Conservation (phyloP, 2,329 filamentous ascomycete genomes). For the Cordyceps cateniannulata region DNA sequence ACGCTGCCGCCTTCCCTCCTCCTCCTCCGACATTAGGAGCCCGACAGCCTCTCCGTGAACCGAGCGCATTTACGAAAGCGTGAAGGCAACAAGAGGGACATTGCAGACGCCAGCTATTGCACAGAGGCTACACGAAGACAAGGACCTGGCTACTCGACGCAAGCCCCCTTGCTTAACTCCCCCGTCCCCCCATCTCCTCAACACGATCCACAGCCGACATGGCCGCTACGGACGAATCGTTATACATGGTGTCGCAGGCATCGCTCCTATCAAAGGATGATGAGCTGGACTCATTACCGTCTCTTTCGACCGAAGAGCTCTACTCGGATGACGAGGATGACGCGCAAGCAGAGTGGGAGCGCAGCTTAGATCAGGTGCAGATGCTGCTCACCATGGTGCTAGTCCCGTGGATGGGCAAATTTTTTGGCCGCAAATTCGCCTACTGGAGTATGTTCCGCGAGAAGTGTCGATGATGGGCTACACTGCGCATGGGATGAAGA, state of each 20-base stretch:
- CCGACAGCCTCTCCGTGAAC: background rate
- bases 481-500: background rate
- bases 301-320: conserved; percentile 50
- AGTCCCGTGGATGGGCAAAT: conserved; percentile 91
- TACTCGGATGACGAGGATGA: conserved; percentile 63
- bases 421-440: conserved; percentile 87
- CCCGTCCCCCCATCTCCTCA: background rate
- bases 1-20: background rate
- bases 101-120: background rate
- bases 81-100: background rate
- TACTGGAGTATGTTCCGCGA: conserved; percentile 74
- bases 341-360: conserved; percentile 91
- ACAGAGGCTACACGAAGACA: background rate
- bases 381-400: conserved; percentile 89
- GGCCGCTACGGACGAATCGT: conserved; percentile 33
- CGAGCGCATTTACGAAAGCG: background rate
- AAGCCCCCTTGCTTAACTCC: background rate
- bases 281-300: conserved; percentile 59
- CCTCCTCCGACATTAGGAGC: conserved; percentile 7
- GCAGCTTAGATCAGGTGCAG: conserved; percentile 88
- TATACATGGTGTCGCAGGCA: conserved; percentile 44
- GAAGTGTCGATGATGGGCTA: background rate
- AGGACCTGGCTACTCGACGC: background rate
- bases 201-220: background rate
- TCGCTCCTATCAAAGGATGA: conserved; percentile 45